These are phyloP conservation scores for Penicillium sp. DNA, from an alignment of 2,329 filamentous ascomycete species.

Conservation along the genomic window DNA sequence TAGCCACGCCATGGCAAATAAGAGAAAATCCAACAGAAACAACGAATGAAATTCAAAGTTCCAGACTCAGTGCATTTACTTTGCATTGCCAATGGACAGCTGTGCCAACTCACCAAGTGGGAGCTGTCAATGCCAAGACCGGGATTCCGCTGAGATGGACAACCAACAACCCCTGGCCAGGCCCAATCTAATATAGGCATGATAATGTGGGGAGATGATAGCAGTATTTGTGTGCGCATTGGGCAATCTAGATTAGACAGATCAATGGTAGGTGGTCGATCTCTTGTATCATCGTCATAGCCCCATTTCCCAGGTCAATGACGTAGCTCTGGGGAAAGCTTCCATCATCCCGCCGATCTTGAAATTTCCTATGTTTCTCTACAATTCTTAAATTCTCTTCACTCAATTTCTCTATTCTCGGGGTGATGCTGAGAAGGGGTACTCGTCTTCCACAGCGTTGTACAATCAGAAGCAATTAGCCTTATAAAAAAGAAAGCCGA, in stretches of 20 bases:
- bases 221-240: neutral
- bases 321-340: slow-evolving; percentile 25
- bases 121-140: neutral
- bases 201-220: slow-evolving; percentile 10
- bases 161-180: neutral
- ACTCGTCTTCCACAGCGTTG: neutral
- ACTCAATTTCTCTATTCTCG: neutral
- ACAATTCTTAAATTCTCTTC: neutral
- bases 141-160: neutral
- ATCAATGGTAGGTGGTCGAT: slow-evolving; percentile 3
- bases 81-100: neutral
- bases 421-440: slow-evolving; percentile 3
- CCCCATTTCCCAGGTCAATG: slow-evolving; percentile 22
- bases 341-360: slow-evolving; percentile 1
- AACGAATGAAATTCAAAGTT: no score
- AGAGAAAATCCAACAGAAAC: no score
- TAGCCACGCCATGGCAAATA: no score
- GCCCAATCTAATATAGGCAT: neutral
- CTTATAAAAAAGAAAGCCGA: neutral
- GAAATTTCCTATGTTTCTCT: neutral
- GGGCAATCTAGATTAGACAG: neutral
- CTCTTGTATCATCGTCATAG: slow-evolving; percentile 21
- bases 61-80: no score
- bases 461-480: neutral
- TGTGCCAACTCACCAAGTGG: neutral